Evolutionary conservation across 2,329 filamentous ascomycete genomes (phyloP).

Genomic region (Xylariaceae sp.): DNA sequence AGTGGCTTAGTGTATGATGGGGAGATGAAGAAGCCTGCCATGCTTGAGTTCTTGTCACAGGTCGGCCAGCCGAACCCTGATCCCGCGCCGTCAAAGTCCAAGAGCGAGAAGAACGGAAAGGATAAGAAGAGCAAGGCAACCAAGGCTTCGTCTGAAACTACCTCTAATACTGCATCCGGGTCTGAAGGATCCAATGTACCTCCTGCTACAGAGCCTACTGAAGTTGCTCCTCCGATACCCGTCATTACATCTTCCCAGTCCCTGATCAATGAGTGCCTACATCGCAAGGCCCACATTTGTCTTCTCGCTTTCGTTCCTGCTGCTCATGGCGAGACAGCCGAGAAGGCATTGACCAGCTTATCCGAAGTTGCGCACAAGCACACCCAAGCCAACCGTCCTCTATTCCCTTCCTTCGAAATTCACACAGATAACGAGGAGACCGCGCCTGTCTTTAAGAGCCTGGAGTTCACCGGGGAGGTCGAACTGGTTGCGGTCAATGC

Average conservation of each 20-base stretch:
- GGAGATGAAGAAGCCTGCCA: slow-evolving; percentile 75
- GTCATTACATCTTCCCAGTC: slow-evolving; percentile 58
- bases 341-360: slow-evolving; percentile 56
- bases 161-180: slow-evolving; percentile 33
- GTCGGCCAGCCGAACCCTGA: slow-evolving; percentile 74
- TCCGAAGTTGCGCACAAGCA: slow-evolving; percentile 74
- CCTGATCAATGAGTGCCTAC: slow-evolving; percentile 67
- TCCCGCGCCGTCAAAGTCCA: slow-evolving; percentile 32
- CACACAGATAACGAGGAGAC: slow-evolving; percentile 56
- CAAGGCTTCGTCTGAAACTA: slow-evolving; percentile 34
- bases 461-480: slow-evolving; percentile 56
- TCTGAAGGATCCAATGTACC: slow-evolving; percentile 36
- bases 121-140: slow-evolving; percentile 41
- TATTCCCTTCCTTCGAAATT: slow-evolving; percentile 81
- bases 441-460: slow-evolving; percentile 49
- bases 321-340: slow-evolving; percentile 44
- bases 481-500: slow-evolving; percentile 79
- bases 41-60: slow-evolving; percentile 78
- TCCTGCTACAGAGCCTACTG: slow-evolving; percentile 40
- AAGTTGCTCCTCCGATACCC: slow-evolving; percentile 57
- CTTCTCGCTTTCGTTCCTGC: slow-evolving; percentile 67
- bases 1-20: slow-evolving; percentile 71
- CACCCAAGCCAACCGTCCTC: slow-evolving; percentile 54
- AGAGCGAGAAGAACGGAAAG: slow-evolving; percentile 33
- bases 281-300: slow-evolving; percentile 72